These are phyloP conservation scores for Plasmodium vivax DNA, from an alignment of 169 alveolate species.

Conservation along the genomic window DNA sequence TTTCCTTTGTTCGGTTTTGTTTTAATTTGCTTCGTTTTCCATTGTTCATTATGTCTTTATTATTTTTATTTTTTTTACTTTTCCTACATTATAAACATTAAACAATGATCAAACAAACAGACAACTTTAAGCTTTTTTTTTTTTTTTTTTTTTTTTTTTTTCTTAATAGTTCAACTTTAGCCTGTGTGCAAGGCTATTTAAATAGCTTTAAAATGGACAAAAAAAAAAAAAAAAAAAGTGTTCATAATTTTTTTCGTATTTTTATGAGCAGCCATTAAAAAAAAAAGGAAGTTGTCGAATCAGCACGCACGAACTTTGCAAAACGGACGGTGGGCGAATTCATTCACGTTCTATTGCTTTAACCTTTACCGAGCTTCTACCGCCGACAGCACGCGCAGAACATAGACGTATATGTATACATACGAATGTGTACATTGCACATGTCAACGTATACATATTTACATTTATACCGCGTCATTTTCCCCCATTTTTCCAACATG, in stretches of 20 bases:
- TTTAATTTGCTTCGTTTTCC: not conserved
- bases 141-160: constrained; percentile 26
- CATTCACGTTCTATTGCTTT: not conserved
- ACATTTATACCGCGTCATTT: not conserved
- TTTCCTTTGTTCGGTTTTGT: not conserved
- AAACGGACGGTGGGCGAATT: not conserved
- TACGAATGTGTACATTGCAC: not conserved
- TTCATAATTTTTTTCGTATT: constrained; percentile 31
- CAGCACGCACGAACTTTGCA: not conserved
- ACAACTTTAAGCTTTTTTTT: too few relatives aligned
- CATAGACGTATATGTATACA: not conserved
- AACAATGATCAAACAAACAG: constrained; percentile 3
- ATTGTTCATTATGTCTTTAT: constrained; percentile 1
- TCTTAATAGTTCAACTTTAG: constrained; percentile 6
- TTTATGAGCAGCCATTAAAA: not conserved
- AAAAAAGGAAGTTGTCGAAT: not conserved
- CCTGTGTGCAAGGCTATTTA: constrained; percentile 33
- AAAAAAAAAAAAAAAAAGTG: constrained; percentile 28
- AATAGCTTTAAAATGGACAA: constrained; percentile 7
- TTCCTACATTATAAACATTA: constrained; percentile 6
- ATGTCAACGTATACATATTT: not conserved
- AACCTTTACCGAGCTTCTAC: not conserved
- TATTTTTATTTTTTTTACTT: constrained; percentile 29
- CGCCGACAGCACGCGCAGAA: not conserved
- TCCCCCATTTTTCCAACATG: not conserved